A percentile compares a stretch with the other conserved stretches of the same genome.
phyloP scores from a whole-genome alignment of 2,329 filamentous ascomycete genomes.

The Aotearoamyces nothofagi region DNA sequence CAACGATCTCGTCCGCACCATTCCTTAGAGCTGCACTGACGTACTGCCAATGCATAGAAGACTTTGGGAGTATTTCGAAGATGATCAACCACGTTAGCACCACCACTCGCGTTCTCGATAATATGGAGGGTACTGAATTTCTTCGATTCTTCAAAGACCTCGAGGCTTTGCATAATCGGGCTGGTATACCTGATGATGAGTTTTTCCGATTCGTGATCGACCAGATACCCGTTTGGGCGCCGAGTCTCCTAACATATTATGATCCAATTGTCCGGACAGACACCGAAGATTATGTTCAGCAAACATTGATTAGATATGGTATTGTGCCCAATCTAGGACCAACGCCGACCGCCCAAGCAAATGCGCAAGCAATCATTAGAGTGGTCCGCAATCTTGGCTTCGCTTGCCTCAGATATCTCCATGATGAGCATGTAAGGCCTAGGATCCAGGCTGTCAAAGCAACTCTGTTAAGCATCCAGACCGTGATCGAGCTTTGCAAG shows the following conservation, averaged over 20 bases:
- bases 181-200: constrained; percentile 21
- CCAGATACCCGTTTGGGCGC: constrained; percentile 31
- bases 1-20: constrained; percentile 8
- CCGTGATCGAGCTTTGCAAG: constrained; percentile 11
- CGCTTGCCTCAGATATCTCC: constrained; percentile 16
- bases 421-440: constrained; percentile 14
- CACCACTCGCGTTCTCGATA: constrained; percentile 11
- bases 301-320: constrained; percentile 22
- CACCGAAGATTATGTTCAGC: constrained; percentile 26
- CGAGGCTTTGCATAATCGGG: constrained; percentile 5
- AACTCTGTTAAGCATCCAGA: constrained; percentile 12
- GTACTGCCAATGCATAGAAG: constrained; percentile 17
- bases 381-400: constrained; percentile 1
- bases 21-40: constrained; percentile 17
- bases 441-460: constrained; percentile 14
- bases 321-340: too few species aligned
- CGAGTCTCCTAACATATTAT: constrained; percentile 33
- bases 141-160: constrained; percentile 18
- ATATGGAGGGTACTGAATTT: constrained; percentile 16
- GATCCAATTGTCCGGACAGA: constrained; percentile 27
- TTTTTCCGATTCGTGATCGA: constrained; percentile 22
- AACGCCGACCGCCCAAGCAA: constrained; percentile 10
- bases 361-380: constrained; percentile 6
- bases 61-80: constrained; percentile 5
- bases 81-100: constrained; percentile 13